Evolutionary conservation across 169 alveolate species (phyloP).

Genomic region (Plasmodium coatneyi): DNA sequence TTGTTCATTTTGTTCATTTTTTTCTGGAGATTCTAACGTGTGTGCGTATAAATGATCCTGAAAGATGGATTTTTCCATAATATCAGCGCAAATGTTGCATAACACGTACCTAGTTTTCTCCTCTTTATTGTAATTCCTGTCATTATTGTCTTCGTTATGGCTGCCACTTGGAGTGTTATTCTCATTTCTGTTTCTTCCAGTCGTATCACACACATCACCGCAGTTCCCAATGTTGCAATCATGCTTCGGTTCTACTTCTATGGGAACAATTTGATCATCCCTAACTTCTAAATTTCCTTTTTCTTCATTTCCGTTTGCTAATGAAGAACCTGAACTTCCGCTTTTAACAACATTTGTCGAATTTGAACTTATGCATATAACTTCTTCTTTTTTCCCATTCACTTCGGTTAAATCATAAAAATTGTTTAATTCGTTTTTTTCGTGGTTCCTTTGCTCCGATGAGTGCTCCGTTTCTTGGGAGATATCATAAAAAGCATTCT

Average conservation of each 20-base stretch:
- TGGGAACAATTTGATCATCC: conserved; percentile 7
- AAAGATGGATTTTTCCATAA: conserved; percentile 23
- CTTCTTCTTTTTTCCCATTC: conserved; percentile 40
- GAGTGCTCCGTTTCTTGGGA: not conserved
- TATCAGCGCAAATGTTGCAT: conserved; percentile 40
- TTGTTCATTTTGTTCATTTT: not conserved
- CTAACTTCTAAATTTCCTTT: conserved; percentile 10
- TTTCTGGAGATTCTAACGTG: not conserved
- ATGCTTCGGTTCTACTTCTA: conserved; percentile 5
- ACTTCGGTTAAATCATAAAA: conserved; percentile 54
- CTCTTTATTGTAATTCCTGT: not conserved
- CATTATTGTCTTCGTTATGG: not conserved
- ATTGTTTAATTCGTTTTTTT: conserved; percentile 8
- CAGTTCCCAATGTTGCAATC: not conserved
- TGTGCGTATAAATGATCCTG: conserved; percentile 56
- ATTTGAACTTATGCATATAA: conserved; percentile 41
- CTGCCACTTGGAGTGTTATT: not conserved
- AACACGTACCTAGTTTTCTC: not conserved
- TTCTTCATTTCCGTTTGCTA: not conserved
- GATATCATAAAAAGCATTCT: not conserved
- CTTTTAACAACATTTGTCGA: not conserved
- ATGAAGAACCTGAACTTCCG: conserved; percentile 6
- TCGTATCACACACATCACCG: not conserved
- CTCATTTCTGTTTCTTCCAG: not conserved
- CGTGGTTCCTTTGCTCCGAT: conserved; percentile 1